phyloP scores from a whole-genome alignment of 2,329 filamentous ascomycete genomes.

The Phaeoacremonium minimum region DNA sequence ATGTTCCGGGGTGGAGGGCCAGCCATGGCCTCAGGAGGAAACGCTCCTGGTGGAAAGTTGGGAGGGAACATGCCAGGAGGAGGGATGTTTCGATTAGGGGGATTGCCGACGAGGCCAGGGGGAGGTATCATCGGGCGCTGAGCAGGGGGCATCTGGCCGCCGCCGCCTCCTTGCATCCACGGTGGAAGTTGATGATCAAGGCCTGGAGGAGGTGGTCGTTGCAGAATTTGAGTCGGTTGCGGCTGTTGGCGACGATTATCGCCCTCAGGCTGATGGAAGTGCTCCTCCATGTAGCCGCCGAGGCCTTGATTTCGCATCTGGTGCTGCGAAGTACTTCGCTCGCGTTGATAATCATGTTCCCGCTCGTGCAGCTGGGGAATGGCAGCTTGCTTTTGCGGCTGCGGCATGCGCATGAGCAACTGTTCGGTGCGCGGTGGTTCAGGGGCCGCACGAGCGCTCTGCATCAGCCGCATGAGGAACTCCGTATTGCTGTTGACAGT shows the following conservation, averaged over 20 bases:
- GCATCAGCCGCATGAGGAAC: slow-evolving; percentile 82
- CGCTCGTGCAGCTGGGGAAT: slow-evolving; percentile 42
- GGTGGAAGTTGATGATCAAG: slow-evolving; percentile 56
- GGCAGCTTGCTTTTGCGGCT: slow-evolving; percentile 45
- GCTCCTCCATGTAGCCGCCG: slow-evolving; percentile 50
- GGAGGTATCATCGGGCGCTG: slow-evolving; percentile 54
- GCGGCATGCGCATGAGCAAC: slow-evolving; percentile 46
- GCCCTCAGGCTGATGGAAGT: slow-evolving; percentile 43
- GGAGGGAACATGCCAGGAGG: slow-evolving; percentile 55
- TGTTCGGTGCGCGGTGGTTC: slow-evolving; percentile 50
- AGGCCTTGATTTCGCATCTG: slow-evolving; percentile 40
- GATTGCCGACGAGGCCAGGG: slow-evolving; percentile 40
- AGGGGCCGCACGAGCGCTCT: slow-evolving; percentile 41
- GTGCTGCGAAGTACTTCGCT: slow-evolving; percentile 29
- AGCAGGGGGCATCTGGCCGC: slow-evolving; percentile 31
- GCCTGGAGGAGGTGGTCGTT: slow-evolving; percentile 57
- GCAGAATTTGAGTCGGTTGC: slow-evolving; percentile 60
- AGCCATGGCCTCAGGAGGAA: slow-evolving; percentile 47
- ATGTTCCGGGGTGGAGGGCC: slow-evolving; percentile 32
- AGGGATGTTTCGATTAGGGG: slow-evolving; percentile 38
- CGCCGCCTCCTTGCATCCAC: slow-evolving; percentile 44
- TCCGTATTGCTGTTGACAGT: slow-evolving; percentile 65
- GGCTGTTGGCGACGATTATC: slow-evolving; percentile 43
- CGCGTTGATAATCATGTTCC: slow-evolving; percentile 41
- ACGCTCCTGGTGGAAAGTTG: slow-evolving; percentile 49